Evolutionary conservation across 352 stramenopile genomes (phyloP), one percentile per base, ranked within the genome.

Genomic region (Globisporangium yorkense): DNA sequence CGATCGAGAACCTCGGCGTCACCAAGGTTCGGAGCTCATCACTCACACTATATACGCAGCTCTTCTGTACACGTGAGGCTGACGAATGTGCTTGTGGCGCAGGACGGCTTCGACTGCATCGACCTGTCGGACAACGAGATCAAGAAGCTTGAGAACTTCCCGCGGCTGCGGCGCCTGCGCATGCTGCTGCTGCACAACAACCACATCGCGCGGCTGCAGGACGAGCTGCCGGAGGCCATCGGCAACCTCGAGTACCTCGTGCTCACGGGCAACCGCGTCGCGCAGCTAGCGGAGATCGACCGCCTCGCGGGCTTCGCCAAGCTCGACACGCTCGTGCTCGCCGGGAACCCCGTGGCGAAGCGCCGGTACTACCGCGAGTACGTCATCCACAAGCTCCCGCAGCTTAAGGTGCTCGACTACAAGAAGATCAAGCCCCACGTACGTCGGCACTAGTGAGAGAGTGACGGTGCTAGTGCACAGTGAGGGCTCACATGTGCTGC

Each of bases 71-170:
- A 52, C 41, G 35, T 13, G 10, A 16, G 16, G 5, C 41, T 21
- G 13, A 20, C 20, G 16, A 10, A 24, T 5, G 1, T 2, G 7
- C 43, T 12, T 3, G n/a, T 16, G 12, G 13, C 1, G 5, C 57
- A 96, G 86, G 89, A 98, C 65, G 85, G 89, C 16, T 97, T 96
- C 55, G 93, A 98, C 71, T 96, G 88, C 63, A 88, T 98, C 43
- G 93, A 98, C 61, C 72, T 98, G 33, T 96, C 84, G 61, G 93
- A 98, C 70, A 98, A 98, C 66, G 90, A 98, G 64, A 93, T 98
- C 59, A 96, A 96, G 67, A 96, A 91, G 67, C 71, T 98, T 1
- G 93, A 97, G 70, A 97, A 97, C 77, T 97, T 98, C 56, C 92
- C 92, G 50, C 71, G 82, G 3, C 78, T 96, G 56, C 75, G 75